Evolutionary conservation across 2,329 filamentous ascomycete genomes (phyloP).

Genomic region (Verticillium isaacii): DNA sequence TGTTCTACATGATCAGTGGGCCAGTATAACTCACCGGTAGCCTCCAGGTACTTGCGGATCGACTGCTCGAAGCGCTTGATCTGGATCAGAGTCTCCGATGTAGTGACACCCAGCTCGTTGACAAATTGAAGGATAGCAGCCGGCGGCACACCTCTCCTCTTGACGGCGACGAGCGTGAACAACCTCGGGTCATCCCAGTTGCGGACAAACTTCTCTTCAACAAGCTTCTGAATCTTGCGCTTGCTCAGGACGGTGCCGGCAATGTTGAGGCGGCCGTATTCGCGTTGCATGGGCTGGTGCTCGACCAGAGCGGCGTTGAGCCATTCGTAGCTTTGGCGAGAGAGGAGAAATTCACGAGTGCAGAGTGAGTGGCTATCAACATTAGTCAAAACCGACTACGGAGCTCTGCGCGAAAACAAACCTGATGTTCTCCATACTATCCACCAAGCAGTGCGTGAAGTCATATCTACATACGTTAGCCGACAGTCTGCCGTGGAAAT

Average conservation of each 20-base stretch:
- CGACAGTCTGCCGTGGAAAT: not conserved
- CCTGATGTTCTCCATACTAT: slow-evolving; percentile 80
- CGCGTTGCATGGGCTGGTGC: slow-evolving; percentile 91
- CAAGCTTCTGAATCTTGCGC: slow-evolving; percentile 74
- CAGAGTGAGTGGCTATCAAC: slow-evolving; percentile 74
- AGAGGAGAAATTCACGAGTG: slow-evolving; percentile 86
- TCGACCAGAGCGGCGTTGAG: slow-evolving; percentile 76
- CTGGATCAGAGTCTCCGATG: slow-evolving; percentile 73
- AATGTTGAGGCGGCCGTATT: slow-evolving; percentile 72
- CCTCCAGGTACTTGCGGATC: slow-evolving; percentile 81
- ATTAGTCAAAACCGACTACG: not conserved
- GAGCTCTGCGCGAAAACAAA: not conserved
- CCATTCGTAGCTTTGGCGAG: slow-evolving; percentile 85
- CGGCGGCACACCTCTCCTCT: slow-evolving; percentile 80
- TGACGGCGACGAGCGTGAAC: slow-evolving; percentile 80
- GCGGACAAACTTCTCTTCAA: slow-evolving; percentile 71
- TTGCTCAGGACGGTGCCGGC: slow-evolving; percentile 85
- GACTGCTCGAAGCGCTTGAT: slow-evolving; percentile 79
- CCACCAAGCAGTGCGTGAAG: slow-evolving; percentile 84
- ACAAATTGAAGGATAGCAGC: slow-evolving; percentile 87
- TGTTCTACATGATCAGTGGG: not conserved
- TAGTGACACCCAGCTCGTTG: slow-evolving; percentile 87
- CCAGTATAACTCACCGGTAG: slow-evolving; percentile 37
- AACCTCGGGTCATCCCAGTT: slow-evolving; percentile 90
- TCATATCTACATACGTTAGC: slow-evolving; percentile 54